Evolutionary conservation across 2,329 filamentous ascomycete genomes (phyloP).

Genomic region (Colletotrichum magnum): DNA sequence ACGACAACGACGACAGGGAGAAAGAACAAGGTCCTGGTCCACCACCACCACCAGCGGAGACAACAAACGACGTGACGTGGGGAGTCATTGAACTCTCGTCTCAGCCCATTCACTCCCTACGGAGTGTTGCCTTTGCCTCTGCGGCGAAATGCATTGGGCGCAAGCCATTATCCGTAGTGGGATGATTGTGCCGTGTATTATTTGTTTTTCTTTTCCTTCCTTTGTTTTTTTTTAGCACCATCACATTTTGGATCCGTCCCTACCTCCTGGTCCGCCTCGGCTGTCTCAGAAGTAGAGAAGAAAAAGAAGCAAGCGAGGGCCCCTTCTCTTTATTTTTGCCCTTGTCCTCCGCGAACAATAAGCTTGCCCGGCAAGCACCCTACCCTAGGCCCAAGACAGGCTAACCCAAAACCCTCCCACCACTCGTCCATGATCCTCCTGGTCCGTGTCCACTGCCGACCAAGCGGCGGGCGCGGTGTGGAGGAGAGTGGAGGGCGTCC

Average conservation of each 20-base stretch:
- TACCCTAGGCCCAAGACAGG: constrained; percentile 31
- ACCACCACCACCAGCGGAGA: neutral
- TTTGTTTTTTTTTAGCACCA: constrained; percentile 16
- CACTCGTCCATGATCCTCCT: neutral
- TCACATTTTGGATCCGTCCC: constrained; percentile 1
- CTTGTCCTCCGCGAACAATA: constrained; percentile 8
- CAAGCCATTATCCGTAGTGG: too few relatives aligned
- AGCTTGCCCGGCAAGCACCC: constrained; percentile 13
- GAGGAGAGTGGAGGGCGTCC: constrained; percentile 29
- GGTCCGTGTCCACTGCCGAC: constrained; percentile 22
- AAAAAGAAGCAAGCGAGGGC: constrained; percentile 13
- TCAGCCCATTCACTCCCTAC: neutral
- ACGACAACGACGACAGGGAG: neutral
- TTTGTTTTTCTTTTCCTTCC: constrained; percentile 8
- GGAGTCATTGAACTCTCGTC: constrained; percentile 3
- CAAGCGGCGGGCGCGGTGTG: constrained; percentile 20
- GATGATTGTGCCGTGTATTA: neutral
- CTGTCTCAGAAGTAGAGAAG: constrained; percentile 23
- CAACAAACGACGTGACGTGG: neutral
- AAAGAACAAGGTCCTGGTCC: constrained; percentile 1
- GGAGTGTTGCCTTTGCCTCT: too few relatives aligned
- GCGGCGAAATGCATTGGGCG: too few relatives aligned
- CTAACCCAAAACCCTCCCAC: constrained; percentile 10
- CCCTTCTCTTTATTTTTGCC: constrained; percentile 7
- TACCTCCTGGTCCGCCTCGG: constrained; percentile 11